A percentile compares a stretch with the other conserved stretches of the same genome.
phyloP scores from a whole-genome alignment of 169 alveolate genomes.

The Babesia ovis region DNA sequence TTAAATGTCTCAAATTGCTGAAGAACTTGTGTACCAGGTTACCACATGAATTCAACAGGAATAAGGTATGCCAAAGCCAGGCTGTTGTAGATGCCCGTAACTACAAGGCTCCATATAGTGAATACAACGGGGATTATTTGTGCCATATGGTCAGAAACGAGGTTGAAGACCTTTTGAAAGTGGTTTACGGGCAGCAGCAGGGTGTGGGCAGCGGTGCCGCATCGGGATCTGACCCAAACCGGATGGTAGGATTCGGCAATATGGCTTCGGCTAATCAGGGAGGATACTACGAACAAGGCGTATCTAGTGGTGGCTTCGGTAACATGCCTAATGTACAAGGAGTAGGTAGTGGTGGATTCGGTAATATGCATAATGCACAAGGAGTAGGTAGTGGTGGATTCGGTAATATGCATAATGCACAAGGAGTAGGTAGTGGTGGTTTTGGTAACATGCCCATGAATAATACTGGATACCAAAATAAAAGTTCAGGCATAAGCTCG shows the following conservation, averaged over 20 bases:
- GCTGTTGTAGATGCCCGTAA: constrained; percentile 39
- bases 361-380: neutral
- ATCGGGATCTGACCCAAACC: constrained; percentile 11
- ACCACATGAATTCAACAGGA: constrained; percentile 60
- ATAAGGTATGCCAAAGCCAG: constrained; percentile 48
- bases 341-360: neutral
- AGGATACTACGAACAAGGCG: too few species aligned
- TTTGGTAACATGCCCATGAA: constrained; percentile 4
- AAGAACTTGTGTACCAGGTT: constrained; percentile 70
- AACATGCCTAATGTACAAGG: neutral
- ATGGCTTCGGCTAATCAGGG: neutral
- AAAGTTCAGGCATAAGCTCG: neutral
- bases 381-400: constrained; percentile 17
- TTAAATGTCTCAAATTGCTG: constrained; percentile 72
- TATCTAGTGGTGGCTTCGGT: constrained; percentile 1
- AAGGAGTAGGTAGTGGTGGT: neutral
- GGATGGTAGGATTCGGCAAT: constrained; percentile 64
- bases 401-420: constrained; percentile 20
- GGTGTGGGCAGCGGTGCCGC: neutral
- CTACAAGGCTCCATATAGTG: constrained; percentile 59
- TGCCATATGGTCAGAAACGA: constrained; percentile 56
- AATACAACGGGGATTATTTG: constrained; percentile 51
- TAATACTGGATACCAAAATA: neutral
- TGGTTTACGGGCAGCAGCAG: constrained; percentile 26
- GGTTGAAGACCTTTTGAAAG: constrained; percentile 60